phyloP scores from a whole-genome alignment of 805 yeast species.

The Cyberlindnera mrakii region DNA sequence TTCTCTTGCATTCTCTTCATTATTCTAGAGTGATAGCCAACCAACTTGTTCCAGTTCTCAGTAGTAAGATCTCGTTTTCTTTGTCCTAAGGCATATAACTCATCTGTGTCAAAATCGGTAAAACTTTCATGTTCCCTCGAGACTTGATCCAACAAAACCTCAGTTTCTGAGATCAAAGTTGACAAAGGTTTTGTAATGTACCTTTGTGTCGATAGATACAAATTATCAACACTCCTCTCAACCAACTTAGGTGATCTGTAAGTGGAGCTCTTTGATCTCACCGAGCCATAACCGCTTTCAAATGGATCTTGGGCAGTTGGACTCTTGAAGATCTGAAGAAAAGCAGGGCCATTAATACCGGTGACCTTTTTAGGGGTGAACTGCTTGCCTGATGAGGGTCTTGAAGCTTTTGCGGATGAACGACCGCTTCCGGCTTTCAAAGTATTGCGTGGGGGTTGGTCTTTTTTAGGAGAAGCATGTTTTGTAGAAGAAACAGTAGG shows the following conservation, averaged over 20 bases:
- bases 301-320: background rate
- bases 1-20: conserved; percentile 2
- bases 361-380: background rate
- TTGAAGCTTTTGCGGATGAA: background rate
- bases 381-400: conserved; percentile 4
- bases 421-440: conserved; percentile 7
- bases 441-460: background rate
- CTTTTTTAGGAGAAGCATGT: background rate
- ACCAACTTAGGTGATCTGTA: conserved; percentile 14
- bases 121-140: background rate
- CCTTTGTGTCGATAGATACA: background rate
- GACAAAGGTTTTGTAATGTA: background rate
- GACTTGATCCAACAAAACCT: conserved; percentile 4
- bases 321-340: conserved; percentile 5
- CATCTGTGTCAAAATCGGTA: background rate
- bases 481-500: conserved; percentile 1
- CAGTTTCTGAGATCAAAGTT: conserved; percentile 6
- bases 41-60: conserved; percentile 8
- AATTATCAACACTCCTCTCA: background rate
- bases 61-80: background rate
- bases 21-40: conserved; percentile 4
- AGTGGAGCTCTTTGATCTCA: conserved; percentile 7
- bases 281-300: background rate
- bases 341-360: conserved; percentile 2
- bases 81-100: conserved; percentile 2